phyloP scores from a whole-genome alignment of 2,329 filamentous ascomycete species.

The Penicillium vulpinum region DNA sequence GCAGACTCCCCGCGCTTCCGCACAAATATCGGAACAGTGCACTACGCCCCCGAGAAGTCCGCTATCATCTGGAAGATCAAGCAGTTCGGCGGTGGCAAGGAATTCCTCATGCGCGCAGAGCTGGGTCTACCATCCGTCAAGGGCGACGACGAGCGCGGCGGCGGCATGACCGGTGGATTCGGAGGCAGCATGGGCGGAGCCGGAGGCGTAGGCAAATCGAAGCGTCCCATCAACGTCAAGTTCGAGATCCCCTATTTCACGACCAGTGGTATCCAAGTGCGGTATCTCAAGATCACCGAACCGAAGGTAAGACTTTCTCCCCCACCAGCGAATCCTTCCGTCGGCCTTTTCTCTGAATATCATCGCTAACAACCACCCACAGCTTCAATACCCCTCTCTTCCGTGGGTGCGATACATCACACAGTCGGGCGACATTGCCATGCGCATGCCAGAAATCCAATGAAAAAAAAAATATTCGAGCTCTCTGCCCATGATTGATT shows the following conservation, averaged over 20 bases:
- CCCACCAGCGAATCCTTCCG: background rate
- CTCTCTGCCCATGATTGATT: conserved; percentile 15
- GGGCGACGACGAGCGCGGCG: conserved; percentile 91
- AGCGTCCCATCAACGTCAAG: conserved; percentile 97
- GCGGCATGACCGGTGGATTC: conserved; percentile 96
- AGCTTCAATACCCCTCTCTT: conserved; percentile 97
- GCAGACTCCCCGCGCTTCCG: conserved; percentile 94
- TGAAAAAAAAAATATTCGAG: conserved; percentile 47
- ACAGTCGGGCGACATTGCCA: conserved; percentile 94
- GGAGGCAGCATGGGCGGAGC: conserved; percentile 95
- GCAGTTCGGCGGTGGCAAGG: conserved; percentile 97
- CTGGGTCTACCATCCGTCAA: conserved; percentile 90
- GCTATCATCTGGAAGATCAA: conserved; percentile 99
- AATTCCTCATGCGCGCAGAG: conserved; percentile 98
- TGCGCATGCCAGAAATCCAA: conserved; percentile 87
- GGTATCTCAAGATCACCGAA: conserved; percentile 98
- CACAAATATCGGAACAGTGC: conserved; percentile 94
- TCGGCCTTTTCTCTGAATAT: background rate
- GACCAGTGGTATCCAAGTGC: conserved; percentile 97
- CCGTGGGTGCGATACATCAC: conserved; percentile 99
- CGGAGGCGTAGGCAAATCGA: conserved; percentile 75
- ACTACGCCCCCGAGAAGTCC: conserved; percentile 95
- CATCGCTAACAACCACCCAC: conserved; percentile 3
- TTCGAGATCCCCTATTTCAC: conserved; percentile 99
- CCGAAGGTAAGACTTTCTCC: conserved; percentile 80